phyloP scores from a whole-genome alignment of 2,329 filamentous ascomycete species.

The Gnomoniopsis sp. region DNA sequence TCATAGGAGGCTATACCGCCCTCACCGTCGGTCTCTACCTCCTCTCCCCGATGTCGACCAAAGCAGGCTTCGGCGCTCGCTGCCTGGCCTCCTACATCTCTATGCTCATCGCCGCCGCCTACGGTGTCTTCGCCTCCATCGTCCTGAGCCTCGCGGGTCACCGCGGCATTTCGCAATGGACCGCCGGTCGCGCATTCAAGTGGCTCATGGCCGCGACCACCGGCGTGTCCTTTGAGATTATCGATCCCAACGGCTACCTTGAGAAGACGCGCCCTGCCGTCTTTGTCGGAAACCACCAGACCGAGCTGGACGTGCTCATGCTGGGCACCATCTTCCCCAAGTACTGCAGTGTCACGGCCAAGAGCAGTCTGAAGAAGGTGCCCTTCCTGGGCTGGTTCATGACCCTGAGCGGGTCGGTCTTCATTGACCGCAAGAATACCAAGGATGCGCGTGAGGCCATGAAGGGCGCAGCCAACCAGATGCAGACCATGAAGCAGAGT shows the following conservation, averaged over 20 bases:
- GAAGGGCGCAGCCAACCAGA: conserved; percentile 76
- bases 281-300: conserved; percentile 94
- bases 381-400: conserved; percentile 97
- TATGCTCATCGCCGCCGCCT: conserved; percentile 59
- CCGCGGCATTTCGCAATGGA: conserved; percentile 80
- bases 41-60: conserved; percentile 55
- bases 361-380: conserved; percentile 72
- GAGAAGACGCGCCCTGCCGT: conserved; percentile 73
- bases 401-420: conserved; percentile 81
- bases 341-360: conserved; percentile 91
- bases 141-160: conserved; percentile 68
- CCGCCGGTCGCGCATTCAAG: conserved; percentile 75
- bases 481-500: conserved; percentile 67
- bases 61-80: conserved; percentile 67
- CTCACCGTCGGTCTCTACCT: conserved; percentile 58
- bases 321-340: conserved; percentile 84
- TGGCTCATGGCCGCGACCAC: conserved; percentile 71
- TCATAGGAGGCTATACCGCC: conserved; percentile 48
- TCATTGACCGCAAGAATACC: conserved; percentile 88
- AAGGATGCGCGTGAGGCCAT: conserved; percentile 82
- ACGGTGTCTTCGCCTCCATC: conserved; percentile 73
- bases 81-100: conserved; percentile 62
- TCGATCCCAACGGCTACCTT: conserved; percentile 63
- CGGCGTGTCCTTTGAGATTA: conserved; percentile 73
- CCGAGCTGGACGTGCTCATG: conserved; percentile 91